Percentiles rank a stretch among this genome's conserved stretches.
Evolutionary conservation across 2,329 filamentous ascomycete species (phyloP).

Genomic region (Xylaria sp.): DNA sequence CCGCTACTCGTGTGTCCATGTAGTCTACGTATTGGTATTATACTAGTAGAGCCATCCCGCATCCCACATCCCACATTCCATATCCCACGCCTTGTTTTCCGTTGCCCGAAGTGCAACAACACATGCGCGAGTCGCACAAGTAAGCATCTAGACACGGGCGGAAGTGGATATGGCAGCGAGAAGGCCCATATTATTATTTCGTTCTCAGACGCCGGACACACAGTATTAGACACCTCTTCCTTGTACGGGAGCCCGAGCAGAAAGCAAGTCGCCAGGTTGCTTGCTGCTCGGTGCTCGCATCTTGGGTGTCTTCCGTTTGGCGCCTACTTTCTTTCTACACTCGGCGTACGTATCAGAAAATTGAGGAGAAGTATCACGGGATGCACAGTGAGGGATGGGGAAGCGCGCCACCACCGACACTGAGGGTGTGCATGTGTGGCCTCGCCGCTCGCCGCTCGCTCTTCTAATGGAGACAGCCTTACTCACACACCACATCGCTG

Average conservation of each 20-base stretch:
- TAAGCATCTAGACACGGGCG: constrained; percentile 20
- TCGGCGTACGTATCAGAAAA: constrained; percentile 16
- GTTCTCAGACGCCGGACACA: constrained; percentile 14
- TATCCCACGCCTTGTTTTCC: neutral
- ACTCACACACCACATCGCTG: constrained; percentile 17
- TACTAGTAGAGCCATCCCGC: neutral
- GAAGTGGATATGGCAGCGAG: constrained; percentile 22
- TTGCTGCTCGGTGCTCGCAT: neutral
- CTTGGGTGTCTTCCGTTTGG: constrained; percentile 11
- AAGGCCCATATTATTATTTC: constrained; percentile 9
- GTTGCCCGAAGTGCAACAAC: neutral
- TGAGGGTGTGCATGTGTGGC: constrained; percentile 6
- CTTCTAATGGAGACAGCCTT: constrained; percentile 27
- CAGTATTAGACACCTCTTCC: constrained; percentile 8
- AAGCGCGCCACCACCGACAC: constrained; percentile 18
- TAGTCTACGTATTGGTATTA: neutral
- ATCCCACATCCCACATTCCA: neutral
- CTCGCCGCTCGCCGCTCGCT: constrained; percentile 15
- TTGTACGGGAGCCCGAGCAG: constrained; percentile 16
- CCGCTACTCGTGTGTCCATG: neutral
- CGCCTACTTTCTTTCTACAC: neutral
- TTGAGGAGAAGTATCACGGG: constrained; percentile 2
- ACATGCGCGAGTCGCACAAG: constrained; percentile 15
- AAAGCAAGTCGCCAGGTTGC: constrained; percentile 27
- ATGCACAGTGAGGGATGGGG: neutral